phyloP scores from a whole-genome alignment of 345 rosid genomes.

The Eucalyptus sp. region DNA sequence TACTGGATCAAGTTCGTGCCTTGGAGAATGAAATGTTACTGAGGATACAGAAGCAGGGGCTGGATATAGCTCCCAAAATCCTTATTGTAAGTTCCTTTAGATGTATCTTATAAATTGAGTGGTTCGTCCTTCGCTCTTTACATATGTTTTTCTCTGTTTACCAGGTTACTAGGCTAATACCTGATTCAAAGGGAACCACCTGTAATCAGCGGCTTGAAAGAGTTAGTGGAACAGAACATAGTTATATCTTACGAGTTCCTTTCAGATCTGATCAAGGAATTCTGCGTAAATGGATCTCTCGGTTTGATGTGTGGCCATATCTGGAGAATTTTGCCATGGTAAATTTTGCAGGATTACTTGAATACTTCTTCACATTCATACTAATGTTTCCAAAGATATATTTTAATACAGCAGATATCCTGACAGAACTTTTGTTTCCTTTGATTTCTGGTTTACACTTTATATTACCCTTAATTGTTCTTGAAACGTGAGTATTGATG shows the following conservation, averaged over 20 bases:
- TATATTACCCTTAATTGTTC: neutral
- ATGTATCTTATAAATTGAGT: neutral
- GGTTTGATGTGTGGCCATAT: slow-evolving; percentile 98
- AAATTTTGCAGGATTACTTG: neutral
- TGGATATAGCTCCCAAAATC: slow-evolving; percentile 75
- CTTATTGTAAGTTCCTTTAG: slow-evolving; percentile 52
- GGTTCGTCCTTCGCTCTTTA: neutral
- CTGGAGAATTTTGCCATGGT: slow-evolving; percentile 89
- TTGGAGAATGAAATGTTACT: slow-evolving; percentile 83
- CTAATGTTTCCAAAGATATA: neutral
- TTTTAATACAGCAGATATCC: neutral
- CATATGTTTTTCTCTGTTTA: neutral
- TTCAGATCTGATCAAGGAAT: slow-evolving; percentile 86
- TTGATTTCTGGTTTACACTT: neutral
- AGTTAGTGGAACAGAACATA: slow-evolving; percentile 84
- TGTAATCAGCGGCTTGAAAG: slow-evolving; percentile 93
- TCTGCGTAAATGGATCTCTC: slow-evolving; percentile 91
- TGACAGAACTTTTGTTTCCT: too few relatives aligned
- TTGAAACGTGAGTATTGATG: neutral
- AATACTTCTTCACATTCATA: neutral
- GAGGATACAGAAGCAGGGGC: slow-evolving; percentile 80
- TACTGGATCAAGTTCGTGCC: slow-evolving; percentile 97
- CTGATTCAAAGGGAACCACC: slow-evolving; percentile 87
- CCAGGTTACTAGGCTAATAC: slow-evolving; percentile 88
- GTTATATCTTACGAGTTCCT: slow-evolving; percentile 81